A percentile compares a stretch with the other conserved stretches of the same genome.
Evolutionary conservation across 1,139 yeast species (phyloP).

Genomic region (Protomyces arabidopsidicola): DNA sequence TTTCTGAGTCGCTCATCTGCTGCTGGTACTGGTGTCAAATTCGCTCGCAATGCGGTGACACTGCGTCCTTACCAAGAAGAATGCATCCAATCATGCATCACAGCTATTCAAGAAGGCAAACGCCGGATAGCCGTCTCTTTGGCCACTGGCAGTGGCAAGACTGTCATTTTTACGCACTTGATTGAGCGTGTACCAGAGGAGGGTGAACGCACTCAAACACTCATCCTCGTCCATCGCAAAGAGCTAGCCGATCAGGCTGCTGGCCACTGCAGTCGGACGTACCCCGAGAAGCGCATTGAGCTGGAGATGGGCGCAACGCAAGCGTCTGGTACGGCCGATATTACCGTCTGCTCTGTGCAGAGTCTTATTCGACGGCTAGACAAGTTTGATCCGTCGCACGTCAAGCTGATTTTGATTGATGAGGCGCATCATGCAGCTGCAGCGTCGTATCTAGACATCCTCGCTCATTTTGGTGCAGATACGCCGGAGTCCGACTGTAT

Average conservation of each 20-base stretch:
- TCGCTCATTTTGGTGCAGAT: constrained; percentile 54
- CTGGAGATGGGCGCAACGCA: constrained; percentile 63
- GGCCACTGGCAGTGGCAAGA: constrained; percentile 96
- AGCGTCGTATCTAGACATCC: constrained; percentile 54
- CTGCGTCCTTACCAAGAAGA: constrained; percentile 66
- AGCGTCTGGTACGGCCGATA: constrained; percentile 50
- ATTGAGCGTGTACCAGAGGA: constrained; percentile 47
- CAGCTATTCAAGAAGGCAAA: constrained; percentile 48
- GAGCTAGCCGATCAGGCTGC: constrained; percentile 75
- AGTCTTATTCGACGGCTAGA: constrained; percentile 54
- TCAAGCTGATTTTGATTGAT: constrained; percentile 73
- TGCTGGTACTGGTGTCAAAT: background rate
- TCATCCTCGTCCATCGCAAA: constrained; percentile 75
- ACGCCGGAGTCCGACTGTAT: constrained; percentile 46
- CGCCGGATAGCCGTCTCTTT: constrained; percentile 72
- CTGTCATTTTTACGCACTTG: constrained; percentile 67
- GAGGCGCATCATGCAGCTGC: constrained; percentile 95
- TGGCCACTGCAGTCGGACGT: constrained; percentile 45
- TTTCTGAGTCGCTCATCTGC: background rate
- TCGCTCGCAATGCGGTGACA: background rate
- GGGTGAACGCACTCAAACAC: constrained; percentile 47
- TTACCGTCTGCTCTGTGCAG: constrained; percentile 74
- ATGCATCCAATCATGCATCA: constrained; percentile 57
- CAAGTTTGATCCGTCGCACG: constrained; percentile 53
- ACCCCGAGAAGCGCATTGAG: constrained; percentile 55